Conservation (phyloP, 192 early-diverging fungal genomes). For the Martensiomyces pterosporus region DNA sequence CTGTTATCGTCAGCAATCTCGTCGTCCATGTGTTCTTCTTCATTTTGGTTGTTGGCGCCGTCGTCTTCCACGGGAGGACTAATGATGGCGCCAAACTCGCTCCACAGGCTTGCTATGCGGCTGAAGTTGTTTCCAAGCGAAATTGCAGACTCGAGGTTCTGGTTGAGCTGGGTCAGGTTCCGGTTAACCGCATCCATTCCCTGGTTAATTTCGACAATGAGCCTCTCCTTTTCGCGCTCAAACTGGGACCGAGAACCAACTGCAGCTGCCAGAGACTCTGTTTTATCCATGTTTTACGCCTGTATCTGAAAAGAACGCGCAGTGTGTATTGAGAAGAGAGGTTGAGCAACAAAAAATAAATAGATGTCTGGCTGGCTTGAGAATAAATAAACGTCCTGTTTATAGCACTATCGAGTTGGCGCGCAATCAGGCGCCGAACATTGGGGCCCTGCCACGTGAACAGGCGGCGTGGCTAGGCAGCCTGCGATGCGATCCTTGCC, state of each 20-base stretch:
- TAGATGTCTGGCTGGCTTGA: too few species aligned
- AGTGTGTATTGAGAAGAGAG: neutral
- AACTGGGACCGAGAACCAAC: slow-evolving; percentile 27
- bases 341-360: neutral
- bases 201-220: slow-evolving; percentile 44
- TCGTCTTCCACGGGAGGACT: slow-evolving; percentile 25
- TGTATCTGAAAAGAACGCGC: neutral
- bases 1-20: neutral
- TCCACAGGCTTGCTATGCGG: slow-evolving; percentile 35
- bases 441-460: too few species aligned
- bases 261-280: slow-evolving; percentile 12
- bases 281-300: slow-evolving; percentile 23
- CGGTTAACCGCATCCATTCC: slow-evolving; percentile 38
- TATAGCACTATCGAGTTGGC: neutral
- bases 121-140: slow-evolving; percentile 37
- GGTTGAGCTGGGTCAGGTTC: slow-evolving; percentile 40
- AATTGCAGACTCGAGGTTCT: slow-evolving; percentile 45
- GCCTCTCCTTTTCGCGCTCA: slow-evolving; percentile 46
- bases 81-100: slow-evolving; percentile 42
- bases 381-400: neutral
- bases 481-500: slow-evolving; percentile 8
- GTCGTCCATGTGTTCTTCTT: neutral
- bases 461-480: neutral
- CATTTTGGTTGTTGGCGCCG: slow-evolving; percentile 1
- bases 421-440: too few species aligned